phyloP scores from a whole-genome alignment of 345 rosid species.

The Orychophragmus violaceus region DNA sequence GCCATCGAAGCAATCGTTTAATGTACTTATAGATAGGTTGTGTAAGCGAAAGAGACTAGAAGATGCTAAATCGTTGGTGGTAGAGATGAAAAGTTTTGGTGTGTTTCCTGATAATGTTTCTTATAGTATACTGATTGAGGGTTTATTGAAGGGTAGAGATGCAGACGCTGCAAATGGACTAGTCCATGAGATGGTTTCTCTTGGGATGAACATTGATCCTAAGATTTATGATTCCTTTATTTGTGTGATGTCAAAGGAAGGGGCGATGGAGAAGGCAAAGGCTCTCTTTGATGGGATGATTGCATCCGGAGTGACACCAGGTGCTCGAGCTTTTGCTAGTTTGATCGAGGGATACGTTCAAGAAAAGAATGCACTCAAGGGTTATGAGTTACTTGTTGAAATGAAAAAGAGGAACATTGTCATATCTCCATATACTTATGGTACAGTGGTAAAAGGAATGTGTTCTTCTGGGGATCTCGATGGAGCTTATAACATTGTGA shows the following conservation, averaged over 20 bases:
- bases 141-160: conserved; percentile 54
- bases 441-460: conserved; percentile 46
- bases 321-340: conserved; percentile 46
- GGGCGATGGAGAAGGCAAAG: conserved; percentile 59
- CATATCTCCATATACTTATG: conserved; percentile 43
- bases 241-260: conserved; percentile 47
- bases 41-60: conserved; percentile 46
- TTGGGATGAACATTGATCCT: conserved; percentile 35
- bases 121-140: conserved; percentile 51
- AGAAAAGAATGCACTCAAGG: conserved; percentile 33
- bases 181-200: conserved; percentile 54
- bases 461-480: conserved; percentile 51
- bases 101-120: conserved; percentile 41
- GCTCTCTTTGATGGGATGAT: conserved; percentile 63
- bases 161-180: conserved; percentile 45
- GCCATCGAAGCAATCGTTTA: conserved; percentile 39
- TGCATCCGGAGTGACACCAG: conserved; percentile 43
- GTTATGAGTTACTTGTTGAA: conserved; percentile 41
- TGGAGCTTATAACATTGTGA: conserved; percentile 43
- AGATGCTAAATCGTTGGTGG: conserved; percentile 52
- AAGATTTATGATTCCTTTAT: conserved; percentile 48
- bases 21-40: conserved; percentile 45
- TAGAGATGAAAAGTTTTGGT: conserved; percentile 49
- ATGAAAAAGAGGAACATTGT: conserved; percentile 55
- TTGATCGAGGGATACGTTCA: conserved; percentile 60